Percentiles rank a stretch among this genome's conserved stretches.
phyloP scores from a whole-genome alignment of 768 basidiomycete genomes.

The Clathrus columnatus region DNA sequence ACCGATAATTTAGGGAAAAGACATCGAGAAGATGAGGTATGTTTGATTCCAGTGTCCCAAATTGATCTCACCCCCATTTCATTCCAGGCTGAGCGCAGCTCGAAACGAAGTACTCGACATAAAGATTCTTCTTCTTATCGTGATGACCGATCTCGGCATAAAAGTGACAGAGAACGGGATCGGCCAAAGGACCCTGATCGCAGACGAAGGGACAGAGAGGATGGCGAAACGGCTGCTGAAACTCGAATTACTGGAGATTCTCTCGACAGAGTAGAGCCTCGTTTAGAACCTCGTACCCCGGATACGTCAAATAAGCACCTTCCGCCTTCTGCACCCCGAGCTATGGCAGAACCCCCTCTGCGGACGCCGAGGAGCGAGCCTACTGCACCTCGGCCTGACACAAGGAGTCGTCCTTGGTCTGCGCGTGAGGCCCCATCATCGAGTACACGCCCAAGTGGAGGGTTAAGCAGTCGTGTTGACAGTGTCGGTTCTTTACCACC shows the following conservation, averaged over 20 bases:
- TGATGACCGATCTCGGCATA: constrained; percentile 52
- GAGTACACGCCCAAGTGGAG: background rate
- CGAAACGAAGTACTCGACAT: constrained; percentile 77
- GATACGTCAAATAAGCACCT: constrained; percentile 21
- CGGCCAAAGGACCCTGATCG: constrained; percentile 60
- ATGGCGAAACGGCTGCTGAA: constrained; percentile 25
- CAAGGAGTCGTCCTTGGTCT: background rate
- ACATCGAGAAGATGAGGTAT: constrained; percentile 68
- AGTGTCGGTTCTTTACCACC: background rate
- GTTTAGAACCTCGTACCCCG: background rate
- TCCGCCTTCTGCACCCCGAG: constrained; percentile 63
- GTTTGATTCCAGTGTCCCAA: constrained; percentile 17
- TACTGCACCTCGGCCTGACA: background rate
- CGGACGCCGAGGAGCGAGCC: constrained; percentile 1
- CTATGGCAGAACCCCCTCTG: constrained; percentile 38
- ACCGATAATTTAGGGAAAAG: constrained; percentile 64
- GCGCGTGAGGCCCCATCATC: constrained; percentile 1
- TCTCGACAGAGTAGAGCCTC: constrained; percentile 50
- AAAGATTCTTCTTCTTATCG: constrained; percentile 56
- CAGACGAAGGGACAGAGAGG: constrained; percentile 55
- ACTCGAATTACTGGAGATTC: constrained; percentile 35
- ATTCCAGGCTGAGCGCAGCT: constrained; percentile 55
- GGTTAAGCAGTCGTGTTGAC: background rate
- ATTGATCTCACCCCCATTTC: background rate
- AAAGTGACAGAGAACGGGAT: constrained; percentile 64